Percentiles rank a stretch among this genome's conserved stretches.
Evolutionary conservation across 2,329 filamentous ascomycete species (phyloP).

Genomic region (Colletotrichum liriopes): DNA sequence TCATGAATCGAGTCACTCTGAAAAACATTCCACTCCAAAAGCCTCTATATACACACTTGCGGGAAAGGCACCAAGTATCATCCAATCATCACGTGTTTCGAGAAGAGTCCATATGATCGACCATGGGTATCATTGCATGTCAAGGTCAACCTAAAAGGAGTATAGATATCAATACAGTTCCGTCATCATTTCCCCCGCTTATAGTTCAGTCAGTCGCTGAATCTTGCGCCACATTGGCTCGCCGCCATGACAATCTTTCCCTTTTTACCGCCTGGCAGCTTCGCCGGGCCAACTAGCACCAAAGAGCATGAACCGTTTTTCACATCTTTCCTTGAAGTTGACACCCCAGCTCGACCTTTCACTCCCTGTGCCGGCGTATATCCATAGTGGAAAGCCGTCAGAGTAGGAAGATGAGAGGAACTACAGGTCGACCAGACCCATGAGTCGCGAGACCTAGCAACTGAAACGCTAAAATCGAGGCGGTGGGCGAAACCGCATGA

Average conservation of each 20-base stretch:
- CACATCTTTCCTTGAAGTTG: conserved; percentile 1
- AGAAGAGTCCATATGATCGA: conserved; percentile 12
- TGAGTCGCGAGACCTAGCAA: conserved; percentile 4
- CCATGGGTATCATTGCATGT: conserved; percentile 46
- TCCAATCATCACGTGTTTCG: neutral
- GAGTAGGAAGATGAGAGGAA: neutral
- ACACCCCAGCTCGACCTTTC: conserved; percentile 4
- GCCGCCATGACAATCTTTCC: conserved; percentile 36
- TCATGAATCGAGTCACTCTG: neutral
- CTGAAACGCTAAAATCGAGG: conserved; percentile 16
- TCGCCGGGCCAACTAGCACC: conserved; percentile 19
- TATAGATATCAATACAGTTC: conserved; percentile 28
- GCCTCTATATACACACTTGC: neutral
- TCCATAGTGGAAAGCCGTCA: neutral
- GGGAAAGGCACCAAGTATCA: neutral
- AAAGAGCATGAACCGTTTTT: conserved; percentile 30
- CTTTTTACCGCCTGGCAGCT: conserved; percentile 23
- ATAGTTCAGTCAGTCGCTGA: conserved; percentile 31
- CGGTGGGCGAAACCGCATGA: conserved; percentile 17
- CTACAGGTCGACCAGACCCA: neutral
- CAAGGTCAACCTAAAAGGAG: conserved; percentile 39
- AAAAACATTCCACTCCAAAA: neutral
- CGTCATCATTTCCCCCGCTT: conserved; percentile 23
- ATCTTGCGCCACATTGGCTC: conserved; percentile 24
- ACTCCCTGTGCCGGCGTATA: neutral